Percentiles rank a stretch among this genome's conserved stretches.
These are phyloP conservation scores for Persicaria maculosa DNA, from an alignment of 148 eudicot species.

Conservation along the genomic window DNA sequence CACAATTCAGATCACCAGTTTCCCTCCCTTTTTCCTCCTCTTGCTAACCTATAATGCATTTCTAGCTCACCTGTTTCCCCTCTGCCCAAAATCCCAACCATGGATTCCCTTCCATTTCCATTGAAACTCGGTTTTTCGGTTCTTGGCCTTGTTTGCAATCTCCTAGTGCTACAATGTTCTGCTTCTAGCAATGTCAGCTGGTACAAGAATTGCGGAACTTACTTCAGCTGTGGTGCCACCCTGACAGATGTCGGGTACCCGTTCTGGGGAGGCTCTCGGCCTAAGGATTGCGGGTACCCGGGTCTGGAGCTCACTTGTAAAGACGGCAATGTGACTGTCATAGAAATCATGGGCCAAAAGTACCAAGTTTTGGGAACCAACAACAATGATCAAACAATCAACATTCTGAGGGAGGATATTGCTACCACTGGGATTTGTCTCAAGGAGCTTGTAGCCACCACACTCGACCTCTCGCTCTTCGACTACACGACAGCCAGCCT, in stretches of 20 bases:
- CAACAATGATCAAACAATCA: background rate
- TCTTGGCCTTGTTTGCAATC: background rate
- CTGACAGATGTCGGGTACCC: slow-evolving; percentile 9
- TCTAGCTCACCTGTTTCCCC: background rate
- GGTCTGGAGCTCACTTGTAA: slow-evolving; percentile 1
- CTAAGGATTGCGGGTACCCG: slow-evolving; percentile 16
- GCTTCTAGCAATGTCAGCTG: slow-evolving; percentile 7
- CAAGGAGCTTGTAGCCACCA: slow-evolving; percentile 7
- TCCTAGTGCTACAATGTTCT: background rate
- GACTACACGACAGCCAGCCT: background rate
- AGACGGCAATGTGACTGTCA: background rate
- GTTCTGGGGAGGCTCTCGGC: slow-evolving; percentile 15
- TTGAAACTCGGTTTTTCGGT: background rate
- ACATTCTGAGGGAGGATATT: background rate
- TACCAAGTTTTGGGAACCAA: slow-evolving; percentile 12
- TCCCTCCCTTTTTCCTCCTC: background rate
- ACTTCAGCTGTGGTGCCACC: background rate
- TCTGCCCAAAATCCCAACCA: background rate
- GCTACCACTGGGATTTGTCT: slow-evolving; percentile 1
- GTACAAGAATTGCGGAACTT: slow-evolving; percentile 4
- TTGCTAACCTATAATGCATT: background rate
- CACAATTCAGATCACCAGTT: slow-evolving; percentile 6
- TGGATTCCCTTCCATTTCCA: background rate
- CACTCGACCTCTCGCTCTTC: slow-evolving; percentile 8
- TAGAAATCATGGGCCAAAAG: background rate